Evolutionary conservation across 495 filamentous ascomycete species (phyloP).

Genomic region (Annulohypoxylon maeteangense): DNA sequence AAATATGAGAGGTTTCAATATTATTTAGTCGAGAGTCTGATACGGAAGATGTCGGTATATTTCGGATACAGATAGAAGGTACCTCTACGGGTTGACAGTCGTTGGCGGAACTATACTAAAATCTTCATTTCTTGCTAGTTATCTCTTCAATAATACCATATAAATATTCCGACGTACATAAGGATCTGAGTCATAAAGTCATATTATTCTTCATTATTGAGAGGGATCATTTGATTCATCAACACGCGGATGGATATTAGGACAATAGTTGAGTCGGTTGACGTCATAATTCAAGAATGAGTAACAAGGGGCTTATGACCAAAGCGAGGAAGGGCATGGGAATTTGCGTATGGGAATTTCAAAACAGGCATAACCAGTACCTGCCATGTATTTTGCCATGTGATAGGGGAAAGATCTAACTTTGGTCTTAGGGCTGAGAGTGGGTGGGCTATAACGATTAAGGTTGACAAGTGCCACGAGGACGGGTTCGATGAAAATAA

Average conservation of each 20-base stretch:
- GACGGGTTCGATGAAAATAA: conserved; percentile 31
- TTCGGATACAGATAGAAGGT: neutral
- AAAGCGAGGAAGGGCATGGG: conserved; percentile 2
- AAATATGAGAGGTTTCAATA: neutral
- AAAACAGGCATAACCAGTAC: neutral
- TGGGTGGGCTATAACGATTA: neutral
- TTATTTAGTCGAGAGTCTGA: neutral
- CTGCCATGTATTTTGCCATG: conserved; percentile 20
- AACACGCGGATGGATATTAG: conserved; percentile 21
- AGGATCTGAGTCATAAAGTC: neutral
- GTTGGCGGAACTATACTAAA: neutral
- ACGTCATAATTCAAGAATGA: conserved; percentile 19
- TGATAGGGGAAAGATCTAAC: conserved; percentile 19
- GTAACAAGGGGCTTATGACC: conserved; percentile 3
- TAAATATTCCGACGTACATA: neutral
- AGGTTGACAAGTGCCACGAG: conserved; percentile 31
- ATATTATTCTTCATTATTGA: conserved; percentile 2
- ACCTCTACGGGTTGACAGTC: neutral
- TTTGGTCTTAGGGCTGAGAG: conserved; percentile 36
- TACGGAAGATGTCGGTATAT: neutral
- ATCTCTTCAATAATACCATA: neutral
- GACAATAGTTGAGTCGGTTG: conserved; percentile 14
- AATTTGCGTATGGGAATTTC: neutral
- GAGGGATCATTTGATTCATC: conserved; percentile 31
- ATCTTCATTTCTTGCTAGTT: neutral